Conservation (phyloP, 2,329 filamentous ascomycete species). For the Pseudogymnoascus sp. region DNA sequence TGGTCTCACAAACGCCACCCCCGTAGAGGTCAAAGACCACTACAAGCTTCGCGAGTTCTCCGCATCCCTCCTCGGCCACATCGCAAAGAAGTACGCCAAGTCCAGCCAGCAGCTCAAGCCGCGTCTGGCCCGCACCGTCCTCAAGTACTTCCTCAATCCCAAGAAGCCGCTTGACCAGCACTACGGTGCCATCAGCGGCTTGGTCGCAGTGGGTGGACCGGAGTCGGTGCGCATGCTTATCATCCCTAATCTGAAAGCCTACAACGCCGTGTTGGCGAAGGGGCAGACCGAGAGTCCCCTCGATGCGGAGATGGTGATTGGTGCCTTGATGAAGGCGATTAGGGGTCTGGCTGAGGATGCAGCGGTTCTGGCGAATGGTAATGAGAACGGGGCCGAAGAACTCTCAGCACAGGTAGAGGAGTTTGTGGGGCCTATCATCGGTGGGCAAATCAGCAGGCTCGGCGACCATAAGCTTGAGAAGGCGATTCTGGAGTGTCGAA, state of each 20-base stretch:
- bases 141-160: slow-evolving; percentile 86
- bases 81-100: slow-evolving; percentile 72
- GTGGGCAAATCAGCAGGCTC: slow-evolving; percentile 20
- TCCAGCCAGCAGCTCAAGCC: slow-evolving; percentile 77
- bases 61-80: slow-evolving; percentile 69
- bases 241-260: slow-evolving; percentile 57
- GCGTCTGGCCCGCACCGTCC: slow-evolving; percentile 82
- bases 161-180: slow-evolving; percentile 74
- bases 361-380: slow-evolving; percentile 15
- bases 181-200: slow-evolving; percentile 77
- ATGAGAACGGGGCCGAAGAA: slow-evolving; percentile 19
- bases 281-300: slow-evolving; percentile 42
- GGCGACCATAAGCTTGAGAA: slow-evolving; percentile 24
- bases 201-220: slow-evolving; percentile 66
- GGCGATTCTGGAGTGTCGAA: slow-evolving; percentile 21
- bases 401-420: slow-evolving; percentile 22
- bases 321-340: slow-evolving; percentile 48
- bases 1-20: slow-evolving; percentile 47
- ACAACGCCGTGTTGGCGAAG: slow-evolving; percentile 52
- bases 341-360: slow-evolving; percentile 39
- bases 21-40: slow-evolving; percentile 50
- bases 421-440: slow-evolving; percentile 25
- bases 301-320: slow-evolving; percentile 53
- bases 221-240: slow-evolving; percentile 57
- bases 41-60: slow-evolving; percentile 80